These are phyloP conservation scores for Psilocybe azurescens DNA, from an alignment of 768 basidiomycete genomes.

Conservation along the genomic window DNA sequence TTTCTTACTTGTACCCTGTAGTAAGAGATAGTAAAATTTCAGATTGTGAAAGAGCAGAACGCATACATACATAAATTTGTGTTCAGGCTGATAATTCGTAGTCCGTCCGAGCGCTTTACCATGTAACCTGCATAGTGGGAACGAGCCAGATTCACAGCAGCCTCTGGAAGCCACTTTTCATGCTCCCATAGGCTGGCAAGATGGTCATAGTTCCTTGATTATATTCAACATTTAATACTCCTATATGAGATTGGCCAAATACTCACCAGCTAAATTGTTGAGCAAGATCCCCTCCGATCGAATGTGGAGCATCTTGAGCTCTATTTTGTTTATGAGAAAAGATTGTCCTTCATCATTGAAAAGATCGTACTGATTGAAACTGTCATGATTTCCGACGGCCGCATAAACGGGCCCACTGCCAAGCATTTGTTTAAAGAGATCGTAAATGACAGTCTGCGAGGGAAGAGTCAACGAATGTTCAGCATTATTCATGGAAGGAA, in stretches of 20 bases:
- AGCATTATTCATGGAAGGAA: background rate
- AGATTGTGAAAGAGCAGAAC: background rate
- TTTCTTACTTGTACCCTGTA: slow-evolving; percentile 42
- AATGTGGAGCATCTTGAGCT: slow-evolving; percentile 65
- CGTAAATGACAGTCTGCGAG: slow-evolving; percentile 63
- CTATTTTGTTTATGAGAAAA: slow-evolving; percentile 29
- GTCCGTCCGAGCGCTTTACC: slow-evolving; percentile 67
- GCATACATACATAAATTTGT: slow-evolving; percentile 70
- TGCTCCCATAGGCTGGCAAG: slow-evolving; percentile 73
- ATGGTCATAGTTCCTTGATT: slow-evolving; percentile 75
- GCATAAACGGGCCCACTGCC: slow-evolving; percentile 77
- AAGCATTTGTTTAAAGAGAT: slow-evolving; percentile 65
- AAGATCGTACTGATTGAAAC: slow-evolving; percentile 60
- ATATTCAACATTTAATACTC: background rate
- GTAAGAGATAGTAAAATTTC: background rate
- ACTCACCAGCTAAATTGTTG: slow-evolving; percentile 70
- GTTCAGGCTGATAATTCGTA: slow-evolving; percentile 76
- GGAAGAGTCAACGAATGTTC: background rate
- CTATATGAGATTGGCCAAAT: background rate
- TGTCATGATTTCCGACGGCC: slow-evolving; percentile 80
- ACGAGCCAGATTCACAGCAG: slow-evolving; percentile 59
- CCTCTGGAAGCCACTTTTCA: slow-evolving; percentile 69
- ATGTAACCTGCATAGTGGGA: slow-evolving; percentile 78
- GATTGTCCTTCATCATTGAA: background rate
- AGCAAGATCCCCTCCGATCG: slow-evolving; percentile 57